Evolutionary conservation across 2,329 filamentous ascomycete species (phyloP).

Genomic region (Aspergillus novoparasiticus): DNA sequence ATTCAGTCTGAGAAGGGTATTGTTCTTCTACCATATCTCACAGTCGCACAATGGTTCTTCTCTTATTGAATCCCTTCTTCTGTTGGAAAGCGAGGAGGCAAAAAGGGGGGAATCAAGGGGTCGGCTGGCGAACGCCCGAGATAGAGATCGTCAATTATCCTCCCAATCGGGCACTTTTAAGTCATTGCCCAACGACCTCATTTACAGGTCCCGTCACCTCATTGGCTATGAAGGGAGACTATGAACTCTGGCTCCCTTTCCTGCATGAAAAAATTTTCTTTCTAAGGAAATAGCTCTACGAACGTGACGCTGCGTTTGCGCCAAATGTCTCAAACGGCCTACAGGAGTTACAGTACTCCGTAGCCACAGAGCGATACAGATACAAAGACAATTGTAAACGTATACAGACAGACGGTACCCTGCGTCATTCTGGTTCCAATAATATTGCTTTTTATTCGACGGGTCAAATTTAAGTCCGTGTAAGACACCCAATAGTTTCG

Average conservation of each 20-base stretch:
- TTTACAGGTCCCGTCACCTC: not conserved
- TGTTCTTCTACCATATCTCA: not conserved
- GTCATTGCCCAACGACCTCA: not conserved
- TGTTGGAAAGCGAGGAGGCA: not conserved
- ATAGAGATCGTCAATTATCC: slow-evolving; percentile 17
- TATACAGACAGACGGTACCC: not conserved
- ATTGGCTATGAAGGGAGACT: not conserved
- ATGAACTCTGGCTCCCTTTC: not conserved
- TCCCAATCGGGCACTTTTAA: not conserved
- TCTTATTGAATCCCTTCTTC: too few relatives aligned
- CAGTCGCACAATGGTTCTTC: not conserved
- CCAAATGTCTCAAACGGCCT: not conserved
- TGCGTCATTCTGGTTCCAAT: not conserved
- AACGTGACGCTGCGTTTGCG: not conserved
- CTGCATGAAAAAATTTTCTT: not conserved
- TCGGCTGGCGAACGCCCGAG: slow-evolving; percentile 2
- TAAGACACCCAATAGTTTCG: not conserved
- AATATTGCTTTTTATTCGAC: not conserved
- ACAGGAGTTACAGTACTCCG: not conserved
- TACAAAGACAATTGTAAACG: not conserved
- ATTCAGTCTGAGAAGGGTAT: not conserved
- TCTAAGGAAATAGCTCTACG: not conserved
- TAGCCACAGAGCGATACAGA: not conserved
- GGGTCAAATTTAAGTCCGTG: not conserved
- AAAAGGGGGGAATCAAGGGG: slow-evolving; percentile 13